Evolutionary conservation across 1,139 yeast species (phyloP).

Genomic region (Diutina sp.): DNA sequence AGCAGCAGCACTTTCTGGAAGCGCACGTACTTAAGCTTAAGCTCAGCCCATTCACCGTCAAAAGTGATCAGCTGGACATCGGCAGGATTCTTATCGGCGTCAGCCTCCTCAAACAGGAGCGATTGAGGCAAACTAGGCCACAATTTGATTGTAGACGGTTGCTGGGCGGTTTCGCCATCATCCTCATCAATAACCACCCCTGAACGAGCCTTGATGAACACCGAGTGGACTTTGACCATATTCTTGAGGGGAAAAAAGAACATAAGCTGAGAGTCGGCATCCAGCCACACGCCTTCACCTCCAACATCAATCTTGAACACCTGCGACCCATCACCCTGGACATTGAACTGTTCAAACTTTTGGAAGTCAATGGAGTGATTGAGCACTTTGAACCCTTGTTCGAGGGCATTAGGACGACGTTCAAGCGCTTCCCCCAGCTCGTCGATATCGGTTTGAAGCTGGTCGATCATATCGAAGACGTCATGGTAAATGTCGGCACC

Average conservation of each 20-base stretch:
- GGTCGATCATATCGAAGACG: too few relatives aligned
- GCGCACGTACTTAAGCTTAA: slow-evolving; percentile 42
- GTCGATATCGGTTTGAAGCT: too few relatives aligned
- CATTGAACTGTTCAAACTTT: slow-evolving; percentile 42
- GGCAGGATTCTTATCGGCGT: slow-evolving; percentile 17
- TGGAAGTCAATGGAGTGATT: slow-evolving; percentile 34
- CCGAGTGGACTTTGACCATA: slow-evolving; percentile 38
- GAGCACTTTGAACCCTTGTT: slow-evolving; percentile 32
- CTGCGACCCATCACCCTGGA: slow-evolving; percentile 15
- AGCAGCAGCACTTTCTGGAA: slow-evolving; percentile 50
- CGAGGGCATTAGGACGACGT: neutral
- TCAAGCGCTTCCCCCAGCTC: too few relatives aligned
- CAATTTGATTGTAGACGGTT: slow-evolving; percentile 34
- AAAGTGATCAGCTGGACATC: slow-evolving; percentile 22
- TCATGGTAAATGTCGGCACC: too few relatives aligned
- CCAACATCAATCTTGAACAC: slow-evolving; percentile 12
- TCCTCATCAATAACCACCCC: slow-evolving; percentile 10
- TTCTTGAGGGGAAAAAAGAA: slow-evolving; percentile 45
- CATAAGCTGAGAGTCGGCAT: slow-evolving; percentile 51
- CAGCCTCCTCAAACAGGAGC: slow-evolving; percentile 50
- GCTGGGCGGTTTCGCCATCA: slow-evolving; percentile 24
- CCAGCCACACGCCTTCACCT: slow-evolving; percentile 25
- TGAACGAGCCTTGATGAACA: slow-evolving; percentile 27
- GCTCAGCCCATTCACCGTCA: slow-evolving; percentile 37
- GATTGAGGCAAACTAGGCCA: slow-evolving; percentile 43